Conservation (phyloP, 2,329 filamentous ascomycete species). For the Trichoderma pleuroti region DNA sequence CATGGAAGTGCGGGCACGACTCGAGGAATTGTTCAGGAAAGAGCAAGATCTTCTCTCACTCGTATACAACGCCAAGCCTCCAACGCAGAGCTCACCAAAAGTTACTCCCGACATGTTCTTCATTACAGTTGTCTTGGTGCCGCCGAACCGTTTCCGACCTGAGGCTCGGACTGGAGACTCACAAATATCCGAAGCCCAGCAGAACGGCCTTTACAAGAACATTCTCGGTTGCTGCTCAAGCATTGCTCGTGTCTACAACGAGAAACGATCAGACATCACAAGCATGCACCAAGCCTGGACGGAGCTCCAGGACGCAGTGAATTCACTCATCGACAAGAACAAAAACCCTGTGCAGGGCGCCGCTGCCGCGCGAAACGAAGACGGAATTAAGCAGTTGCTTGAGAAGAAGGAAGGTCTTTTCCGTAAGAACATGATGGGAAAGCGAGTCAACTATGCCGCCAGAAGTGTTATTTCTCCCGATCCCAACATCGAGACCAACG, state of each 20-base stretch:
- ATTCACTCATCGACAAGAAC: constrained; percentile 86
- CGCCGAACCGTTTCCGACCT: constrained; percentile 87
- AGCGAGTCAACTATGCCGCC: constrained; percentile 97
- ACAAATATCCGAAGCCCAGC: constrained; percentile 80
- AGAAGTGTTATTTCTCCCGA: constrained; percentile 97
- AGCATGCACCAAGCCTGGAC: constrained; percentile 81
- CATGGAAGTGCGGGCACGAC: constrained; percentile 75
- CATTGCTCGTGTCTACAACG: constrained; percentile 65
- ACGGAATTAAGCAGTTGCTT: constrained; percentile 95
- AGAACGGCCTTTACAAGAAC: constrained; percentile 82
- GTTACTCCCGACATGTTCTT: constrained; percentile 93
- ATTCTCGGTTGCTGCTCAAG: constrained; percentile 73
- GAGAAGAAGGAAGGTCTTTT: constrained; percentile 99
- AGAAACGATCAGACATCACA: constrained; percentile 51
- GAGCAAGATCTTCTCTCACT: constrained; percentile 80
- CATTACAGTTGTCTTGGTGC: constrained; percentile 77
- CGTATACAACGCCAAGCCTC: constrained; percentile 76
- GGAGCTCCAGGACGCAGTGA: constrained; percentile 82
- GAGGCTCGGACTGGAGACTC: constrained; percentile 77
- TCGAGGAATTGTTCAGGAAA: constrained; percentile 77
- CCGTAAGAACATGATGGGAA: constrained; percentile 99
- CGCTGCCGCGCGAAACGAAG: constrained; percentile 74
- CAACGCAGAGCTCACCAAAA: constrained; percentile 51
- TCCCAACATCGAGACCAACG: constrained; percentile 97
- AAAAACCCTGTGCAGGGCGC: constrained; percentile 78